Evolutionary conservation across 2,329 filamentous ascomycete species (phyloP).

Genomic region (Fusarium oligoseptatum): DNA sequence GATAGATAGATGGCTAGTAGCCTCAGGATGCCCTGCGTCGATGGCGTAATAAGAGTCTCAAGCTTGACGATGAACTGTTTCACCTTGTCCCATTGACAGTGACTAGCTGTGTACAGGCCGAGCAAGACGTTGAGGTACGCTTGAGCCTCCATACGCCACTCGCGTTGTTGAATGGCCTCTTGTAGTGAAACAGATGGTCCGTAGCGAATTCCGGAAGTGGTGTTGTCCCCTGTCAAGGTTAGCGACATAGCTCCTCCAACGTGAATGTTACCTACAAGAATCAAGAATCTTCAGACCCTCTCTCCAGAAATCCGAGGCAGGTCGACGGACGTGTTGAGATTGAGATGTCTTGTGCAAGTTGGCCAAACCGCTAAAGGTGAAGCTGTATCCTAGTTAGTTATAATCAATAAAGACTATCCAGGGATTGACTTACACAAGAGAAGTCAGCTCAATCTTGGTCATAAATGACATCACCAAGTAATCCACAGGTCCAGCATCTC

Average conservation of each 20-base stretch:
- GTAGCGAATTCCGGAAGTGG: constrained; percentile 53
- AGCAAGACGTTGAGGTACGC: constrained; percentile 80
- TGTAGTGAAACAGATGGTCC: constrained; percentile 65
- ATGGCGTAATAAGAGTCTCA: constrained; percentile 57
- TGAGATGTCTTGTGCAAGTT: constrained; percentile 54
- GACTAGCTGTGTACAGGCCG: constrained; percentile 76
- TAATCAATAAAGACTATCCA: not conserved
- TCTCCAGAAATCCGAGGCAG: constrained; percentile 55
- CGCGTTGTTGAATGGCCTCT: constrained; percentile 68
- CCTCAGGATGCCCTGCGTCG: constrained; percentile 56
- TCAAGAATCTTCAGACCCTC: constrained; percentile 61
- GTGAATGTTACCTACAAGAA: constrained; percentile 55
- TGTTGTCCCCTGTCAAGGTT: constrained; percentile 51
- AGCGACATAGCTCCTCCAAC: not conserved
- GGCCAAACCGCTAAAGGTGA: constrained; percentile 67
- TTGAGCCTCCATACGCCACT: constrained; percentile 75
- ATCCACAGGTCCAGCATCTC: constrained; percentile 58
- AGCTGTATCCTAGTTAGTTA: constrained; percentile 55
- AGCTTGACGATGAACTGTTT: constrained; percentile 69
- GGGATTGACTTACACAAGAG: constrained; percentile 64
- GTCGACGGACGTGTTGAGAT: constrained; percentile 48
- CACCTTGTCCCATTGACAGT: constrained; percentile 78
- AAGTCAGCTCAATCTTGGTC: constrained; percentile 69
- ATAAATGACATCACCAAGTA: constrained; percentile 72
- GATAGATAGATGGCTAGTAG: constrained; percentile 77